Base-by-base conservation (phyloP, 441 rosid genomes). In the Jatropha podagrica region DNA sequence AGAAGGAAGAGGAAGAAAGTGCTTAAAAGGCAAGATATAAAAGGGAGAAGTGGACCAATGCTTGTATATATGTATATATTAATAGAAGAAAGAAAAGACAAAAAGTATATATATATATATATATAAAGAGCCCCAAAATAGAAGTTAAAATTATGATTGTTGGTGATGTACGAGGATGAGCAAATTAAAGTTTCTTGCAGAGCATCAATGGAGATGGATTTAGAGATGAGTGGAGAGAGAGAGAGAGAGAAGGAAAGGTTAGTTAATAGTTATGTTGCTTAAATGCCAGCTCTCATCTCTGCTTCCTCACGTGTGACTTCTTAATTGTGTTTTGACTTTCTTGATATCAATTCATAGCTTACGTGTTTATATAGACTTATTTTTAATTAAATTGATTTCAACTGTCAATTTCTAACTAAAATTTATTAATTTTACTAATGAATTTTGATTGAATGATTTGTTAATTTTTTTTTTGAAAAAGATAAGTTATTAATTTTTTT, bases 11-110 rank as follows among this genome's bases (percentile, higher is more conserved):
- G 59, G 73, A 61, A 79, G 79, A 67, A 79, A 81, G 89, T 84
- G 80, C 96, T 94, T 91, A 80, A 83, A 92, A 94, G 96, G 92
- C 94, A 94, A 92, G 94, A 80, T 76, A 81, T 79, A 75, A 73
- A 72, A 58, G 71, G 72, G 76, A 77, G 72, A 72, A 75, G 71
- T 80, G 83, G 87, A 79, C 80, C 73, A 67, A 58, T 38, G 51
- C 51, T 74, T 73, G 55, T 15, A 51, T 51, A n/a, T 17, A n/a
- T 55, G 6, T 55, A 55, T 55, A 55, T 55, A 18, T 74, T 46
- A 65, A 72, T 15, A 70, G 77, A 64, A 70, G 65, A 58, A 48
- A 59, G 70, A 62, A 77, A 42, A 41, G 64, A 71, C 64, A 71
- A 58, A 56, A 60, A 58, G 10, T 37, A 74, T 54, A 42, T 38